Base-by-base conservation (phyloP, 2,329 filamentous ascomycete genomes). In the Fusarium anguioides region DNA sequence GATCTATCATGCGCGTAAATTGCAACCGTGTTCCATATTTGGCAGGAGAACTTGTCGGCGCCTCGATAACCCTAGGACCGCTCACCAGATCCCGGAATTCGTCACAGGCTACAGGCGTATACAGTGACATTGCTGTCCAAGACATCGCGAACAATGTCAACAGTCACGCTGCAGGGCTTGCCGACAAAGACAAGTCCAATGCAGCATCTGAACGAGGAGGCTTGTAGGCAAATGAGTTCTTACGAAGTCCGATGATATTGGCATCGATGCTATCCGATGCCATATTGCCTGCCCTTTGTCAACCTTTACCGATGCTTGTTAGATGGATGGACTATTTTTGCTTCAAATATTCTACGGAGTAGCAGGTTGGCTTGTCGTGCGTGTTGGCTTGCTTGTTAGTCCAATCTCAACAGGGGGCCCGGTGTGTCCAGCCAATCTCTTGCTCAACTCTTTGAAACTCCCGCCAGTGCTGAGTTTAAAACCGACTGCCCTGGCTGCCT, bases 1-100 rank as follows among this genome's bases (percentile, higher is more conserved):
- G 59, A 67, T 67, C 45, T 47, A 36, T 58, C 29, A 46, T 64
- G 40, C 53, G 33, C 39, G 26, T 42, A 52, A 37, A 50, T 64
- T 57, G 46, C 40, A 27, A 39, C 29, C 23, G n/a, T 54, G 23
- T 26, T 39, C 42, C 58, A 8, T 50, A 35, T 20, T 57, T 23
- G 42, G 45, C 53, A 51, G 39, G 21, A 68, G 47, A 51, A 35
- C 48, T 40, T 24, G 12, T 49, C 45, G 37, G 50, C 45, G 37
- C 40, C 56, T 39, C 36, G 26, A 39, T 50, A 56, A 52, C 45
- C 56, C 29, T 17, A 33, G 31, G 8, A 33, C 31, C 31, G 31
- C 31, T 33, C 31, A 33, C 31, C 21, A 26, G 18, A 31, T 31
- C 49, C 27, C 53, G 40, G 45, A 46, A 27, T 42, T 42, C 31